Evolutionary conservation across 2,329 filamentous ascomycete species (phyloP), one percentile per base, ranked within the genome.

Genomic region (Cryphonectria radicalis): DNA sequence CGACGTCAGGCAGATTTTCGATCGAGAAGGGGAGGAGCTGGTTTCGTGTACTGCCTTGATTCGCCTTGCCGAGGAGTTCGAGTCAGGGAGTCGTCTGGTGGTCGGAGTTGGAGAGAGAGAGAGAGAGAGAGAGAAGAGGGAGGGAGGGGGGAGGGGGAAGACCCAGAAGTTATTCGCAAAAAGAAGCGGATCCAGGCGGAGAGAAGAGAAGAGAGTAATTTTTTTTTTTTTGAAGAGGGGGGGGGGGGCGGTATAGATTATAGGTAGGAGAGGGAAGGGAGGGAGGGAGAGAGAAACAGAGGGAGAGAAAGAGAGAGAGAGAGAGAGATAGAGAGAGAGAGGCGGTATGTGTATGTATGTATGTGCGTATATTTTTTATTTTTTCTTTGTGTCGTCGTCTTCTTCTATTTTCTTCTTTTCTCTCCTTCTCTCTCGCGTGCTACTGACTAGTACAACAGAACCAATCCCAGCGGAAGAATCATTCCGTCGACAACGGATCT

Each of bases 401-500:
- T 32, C 37, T 8, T 60, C 14, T 19, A 4, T 22, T 40, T 37
- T n/a, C 11, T 62, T 32, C 32, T 32, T 4, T n/a, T 17, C 7
- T 2, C 35, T 35, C 11, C 35, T 60, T n/a, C 55, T 8, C 7
- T 14, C 1, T 32, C 6, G 25, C 59, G 32, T n/a, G 35, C 4
- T 42, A 11, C n/a, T 63, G 28, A 42, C 62, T 63, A 50, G 46
- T 50, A 63, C n/a, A 40, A 35, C n/a, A 32, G n/a, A 37, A 32
- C 37, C 35, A 32, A 28, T 2, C 7, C 42, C 50, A 37, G 53
- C 66, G 55, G 66, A 32, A 55, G 22, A 46, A 46, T 67, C 66
- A 67, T 67, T 63, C 59, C 66, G 57, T 55, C 57, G 66, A 7
- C n/a, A 17, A 64, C 19, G 62, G 35, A 32, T 13, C 19, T 63